Conservation (phyloP, 768 basidiomycete genomes). For the Hygrophorus pudorinus region DNA sequence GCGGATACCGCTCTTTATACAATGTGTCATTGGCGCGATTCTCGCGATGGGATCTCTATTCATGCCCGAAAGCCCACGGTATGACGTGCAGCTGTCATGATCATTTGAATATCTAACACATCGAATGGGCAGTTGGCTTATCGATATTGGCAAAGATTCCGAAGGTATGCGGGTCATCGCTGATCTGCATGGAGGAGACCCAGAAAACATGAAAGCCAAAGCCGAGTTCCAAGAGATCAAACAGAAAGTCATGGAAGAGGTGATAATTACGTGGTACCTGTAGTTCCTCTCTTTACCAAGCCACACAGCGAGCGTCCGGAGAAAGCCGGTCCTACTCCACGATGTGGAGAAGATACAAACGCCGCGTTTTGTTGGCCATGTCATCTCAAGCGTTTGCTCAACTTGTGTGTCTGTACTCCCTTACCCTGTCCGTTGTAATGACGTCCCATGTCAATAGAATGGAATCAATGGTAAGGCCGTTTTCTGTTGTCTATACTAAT, state of each 20-base stretch:
- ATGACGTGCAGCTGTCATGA: slow-evolving; percentile 10
- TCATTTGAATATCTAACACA: slow-evolving; percentile 17
- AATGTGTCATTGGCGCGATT: slow-evolving; percentile 78
- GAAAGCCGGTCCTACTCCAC: slow-evolving; percentile 65
- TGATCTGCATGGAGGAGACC: slow-evolving; percentile 80
- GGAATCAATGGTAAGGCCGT: slow-evolving; percentile 74
- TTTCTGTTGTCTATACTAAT: slow-evolving; percentile 6
- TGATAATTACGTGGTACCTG: slow-evolving; percentile 18
- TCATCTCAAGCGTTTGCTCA: slow-evolving; percentile 94
- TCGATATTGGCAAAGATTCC: slow-evolving; percentile 75
- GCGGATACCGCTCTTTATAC: slow-evolving; percentile 82
- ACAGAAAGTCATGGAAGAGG: slow-evolving; percentile 64
- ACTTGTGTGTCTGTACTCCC: slow-evolving; percentile 43
- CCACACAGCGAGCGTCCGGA: slow-evolving; percentile 55
- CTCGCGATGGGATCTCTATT: slow-evolving; percentile 71
- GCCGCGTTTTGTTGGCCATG: slow-evolving; percentile 87
- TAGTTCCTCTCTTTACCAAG: not conserved
- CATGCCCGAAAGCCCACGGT: slow-evolving; percentile 89
- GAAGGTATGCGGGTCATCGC: slow-evolving; percentile 82
- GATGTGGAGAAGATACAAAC: slow-evolving; percentile 86
- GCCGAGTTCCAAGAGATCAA: slow-evolving; percentile 91
- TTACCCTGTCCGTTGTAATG: not conserved
- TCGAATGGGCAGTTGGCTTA: slow-evolving; percentile 57
- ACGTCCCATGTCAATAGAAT: slow-evolving; percentile 40
- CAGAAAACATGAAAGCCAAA: slow-evolving; percentile 52